These are phyloP conservation scores for Copromyces sp. DNA, from an alignment of 495 filamentous ascomycete species.

Conservation along the genomic window DNA sequence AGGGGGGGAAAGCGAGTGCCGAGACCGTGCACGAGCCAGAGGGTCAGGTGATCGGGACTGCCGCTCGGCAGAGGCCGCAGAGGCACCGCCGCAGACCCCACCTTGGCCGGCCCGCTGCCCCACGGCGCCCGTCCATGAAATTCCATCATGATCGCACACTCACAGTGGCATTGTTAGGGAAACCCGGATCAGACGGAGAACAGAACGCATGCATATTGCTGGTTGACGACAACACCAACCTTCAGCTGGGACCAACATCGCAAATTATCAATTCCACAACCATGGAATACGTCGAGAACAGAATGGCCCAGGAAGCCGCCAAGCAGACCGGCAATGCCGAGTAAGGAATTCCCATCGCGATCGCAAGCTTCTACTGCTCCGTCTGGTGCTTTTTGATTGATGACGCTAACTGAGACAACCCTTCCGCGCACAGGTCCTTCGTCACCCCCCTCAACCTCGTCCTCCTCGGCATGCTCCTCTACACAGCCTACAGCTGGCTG, in stretches of 20 bases:
- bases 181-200: not conserved
- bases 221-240: not conserved
- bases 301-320: slow-evolving; percentile 39
- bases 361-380: not conserved
- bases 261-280: not conserved
- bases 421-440: slow-evolving; percentile 43
- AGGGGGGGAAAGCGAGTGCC: not conserved
- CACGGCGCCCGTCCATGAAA: not conserved
- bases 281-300: slow-evolving; percentile 49
- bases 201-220: not conserved
- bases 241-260: not conserved
- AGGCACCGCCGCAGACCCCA: not conserved
- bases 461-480: slow-evolving; percentile 56
- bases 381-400: not conserved
- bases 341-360: slow-evolving; percentile 1
- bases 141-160: not conserved
- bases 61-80: not conserved
- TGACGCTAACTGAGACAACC: slow-evolving; percentile 1
- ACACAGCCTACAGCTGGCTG: slow-evolving; percentile 59
- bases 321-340: slow-evolving; percentile 12
- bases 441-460: slow-evolving; percentile 72
- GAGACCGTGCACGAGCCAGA: not conserved
- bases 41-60: not conserved
- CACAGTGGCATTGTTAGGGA: not conserved
- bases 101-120: not conserved